Conservation (phyloP, 2,329 filamentous ascomycete genomes). For the Bisporella sp. region DNA sequence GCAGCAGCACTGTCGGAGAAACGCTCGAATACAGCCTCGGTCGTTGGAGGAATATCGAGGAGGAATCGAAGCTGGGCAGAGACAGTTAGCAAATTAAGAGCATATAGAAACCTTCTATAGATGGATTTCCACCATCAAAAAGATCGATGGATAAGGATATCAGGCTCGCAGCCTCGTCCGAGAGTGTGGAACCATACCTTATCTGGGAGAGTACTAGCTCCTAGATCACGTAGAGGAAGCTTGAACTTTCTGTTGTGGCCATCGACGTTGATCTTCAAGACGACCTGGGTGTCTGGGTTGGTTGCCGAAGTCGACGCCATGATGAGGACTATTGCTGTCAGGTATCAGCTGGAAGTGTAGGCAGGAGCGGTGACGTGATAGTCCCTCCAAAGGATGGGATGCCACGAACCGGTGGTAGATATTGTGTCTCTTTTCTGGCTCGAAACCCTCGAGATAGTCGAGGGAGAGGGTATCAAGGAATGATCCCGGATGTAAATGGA, state of each 20-base stretch:
- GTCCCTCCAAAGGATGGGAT: too few relatives aligned
- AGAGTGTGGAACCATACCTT: slow-evolving; percentile 57
- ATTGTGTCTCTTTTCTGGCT: too few relatives aligned
- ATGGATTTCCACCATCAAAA: too few relatives aligned
- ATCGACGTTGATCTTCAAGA: slow-evolving; percentile 76
- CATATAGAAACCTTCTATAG: not conserved
- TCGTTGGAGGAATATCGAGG: slow-evolving; percentile 56
- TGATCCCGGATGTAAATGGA: too few relatives aligned
- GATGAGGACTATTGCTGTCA: slow-evolving; percentile 1
- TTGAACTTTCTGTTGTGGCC: slow-evolving; percentile 78
- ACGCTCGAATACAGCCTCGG: slow-evolving; percentile 70
- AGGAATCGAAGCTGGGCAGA: slow-evolving; percentile 57
- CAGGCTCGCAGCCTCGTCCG: slow-evolving; percentile 13
- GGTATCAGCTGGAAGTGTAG: not conserved
- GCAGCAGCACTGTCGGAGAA: slow-evolving; percentile 87
- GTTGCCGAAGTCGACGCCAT: slow-evolving; percentile 26
- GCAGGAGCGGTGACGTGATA: not conserved
- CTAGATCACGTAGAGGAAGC: slow-evolving; percentile 79
- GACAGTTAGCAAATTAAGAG: slow-evolving; percentile 3
- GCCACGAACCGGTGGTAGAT: not conserved
- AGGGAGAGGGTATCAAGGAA: too few relatives aligned
- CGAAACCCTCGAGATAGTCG: too few relatives aligned
- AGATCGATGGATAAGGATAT: not conserved
- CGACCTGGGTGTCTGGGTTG: slow-evolving; percentile 65
- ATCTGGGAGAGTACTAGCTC: slow-evolving; percentile 63